A percentile compares a stretch with the other conserved stretches of the same genome.
These are phyloP conservation scores for Neobulgaria alba DNA, from an alignment of 2,329 filamentous ascomycete species.

Conservation along the genomic window DNA sequence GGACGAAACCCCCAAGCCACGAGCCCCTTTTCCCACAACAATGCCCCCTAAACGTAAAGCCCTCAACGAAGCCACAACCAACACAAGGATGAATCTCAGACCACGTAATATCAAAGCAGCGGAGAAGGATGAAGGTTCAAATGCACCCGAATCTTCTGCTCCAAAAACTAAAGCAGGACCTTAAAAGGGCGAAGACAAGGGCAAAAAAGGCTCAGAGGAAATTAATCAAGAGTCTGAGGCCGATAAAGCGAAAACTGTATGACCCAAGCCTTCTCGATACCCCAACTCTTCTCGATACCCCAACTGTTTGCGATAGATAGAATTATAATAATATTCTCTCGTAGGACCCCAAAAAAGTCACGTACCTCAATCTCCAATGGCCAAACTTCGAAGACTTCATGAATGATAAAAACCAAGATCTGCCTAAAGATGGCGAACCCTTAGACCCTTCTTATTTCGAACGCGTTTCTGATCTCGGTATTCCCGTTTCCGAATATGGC, in stretches of 20 bases:
- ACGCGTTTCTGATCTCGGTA: conserved; percentile 15
- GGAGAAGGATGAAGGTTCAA: not conserved
- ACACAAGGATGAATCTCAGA: not conserved
- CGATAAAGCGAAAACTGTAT: no score
- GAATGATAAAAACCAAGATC: conserved; percentile 16
- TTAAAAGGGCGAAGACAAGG: no score
- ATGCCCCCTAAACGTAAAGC: conserved; percentile 1
- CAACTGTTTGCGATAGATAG: not conserved
- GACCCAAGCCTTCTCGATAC: not conserved
- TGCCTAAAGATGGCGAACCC: conserved; percentile 12
- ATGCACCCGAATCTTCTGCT: conserved; percentile 2
- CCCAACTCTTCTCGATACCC: no score
- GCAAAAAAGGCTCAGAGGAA: not conserved
- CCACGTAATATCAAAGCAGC: not conserved
- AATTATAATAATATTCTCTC: not conserved
- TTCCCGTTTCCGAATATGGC: conserved; percentile 12
- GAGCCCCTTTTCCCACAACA: no score
- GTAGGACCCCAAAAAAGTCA: not conserved
- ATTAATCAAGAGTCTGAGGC: no score
- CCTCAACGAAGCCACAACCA: not conserved
- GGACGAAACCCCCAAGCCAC: no score
- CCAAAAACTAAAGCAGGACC: not conserved
- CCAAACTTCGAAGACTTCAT: conserved; percentile 13
- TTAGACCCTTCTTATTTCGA: conserved; percentile 8
- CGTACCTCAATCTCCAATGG: conserved; percentile 13